Conservation (phyloP, 2,329 filamentous ascomycete species). For the Trichoderma citrinoviride region DNA sequence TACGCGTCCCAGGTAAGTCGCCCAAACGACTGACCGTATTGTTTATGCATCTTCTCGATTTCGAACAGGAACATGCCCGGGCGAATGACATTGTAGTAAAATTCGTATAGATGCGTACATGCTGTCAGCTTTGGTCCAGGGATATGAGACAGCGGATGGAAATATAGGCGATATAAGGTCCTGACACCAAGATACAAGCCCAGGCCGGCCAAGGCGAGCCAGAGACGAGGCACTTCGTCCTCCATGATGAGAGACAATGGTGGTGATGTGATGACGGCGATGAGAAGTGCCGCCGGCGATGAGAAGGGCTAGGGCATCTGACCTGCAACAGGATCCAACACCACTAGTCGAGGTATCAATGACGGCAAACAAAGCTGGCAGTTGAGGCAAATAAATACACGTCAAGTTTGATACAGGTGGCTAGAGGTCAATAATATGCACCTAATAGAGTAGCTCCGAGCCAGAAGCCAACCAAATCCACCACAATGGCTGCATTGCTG, state of each 20-base stretch:
- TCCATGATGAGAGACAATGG: not conserved
- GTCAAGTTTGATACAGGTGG: not conserved
- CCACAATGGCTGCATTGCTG: not conserved
- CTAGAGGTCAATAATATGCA: slow-evolving; percentile 1
- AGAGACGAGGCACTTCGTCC: not conserved
- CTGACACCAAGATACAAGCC: not conserved
- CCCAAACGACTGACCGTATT: slow-evolving; percentile 28
- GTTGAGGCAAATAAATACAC: not conserved
- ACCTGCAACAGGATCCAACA: no score
- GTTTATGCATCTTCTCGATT: slow-evolving; percentile 31
- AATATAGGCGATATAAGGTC: slow-evolving; percentile 31
- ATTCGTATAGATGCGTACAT: slow-evolving; percentile 30
- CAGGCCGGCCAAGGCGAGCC: not conserved
- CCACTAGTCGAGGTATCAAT: not conserved
- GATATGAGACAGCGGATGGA: slow-evolving; percentile 34
- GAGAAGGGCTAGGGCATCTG: not conserved
- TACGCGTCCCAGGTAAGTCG: no score
- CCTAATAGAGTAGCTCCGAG: not conserved
- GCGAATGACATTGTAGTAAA: slow-evolving; percentile 29
- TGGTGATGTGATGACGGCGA: not conserved
- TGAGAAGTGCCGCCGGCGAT: not conserved
- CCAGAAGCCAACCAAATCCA: not conserved
- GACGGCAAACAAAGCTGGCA: not conserved
- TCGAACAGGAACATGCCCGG: slow-evolving; percentile 30
- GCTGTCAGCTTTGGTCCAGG: slow-evolving; percentile 34